Evolutionary conservation across 352 stramenopile genomes (phyloP).

Genomic region (Globisporangium uncinulatum): DNA sequence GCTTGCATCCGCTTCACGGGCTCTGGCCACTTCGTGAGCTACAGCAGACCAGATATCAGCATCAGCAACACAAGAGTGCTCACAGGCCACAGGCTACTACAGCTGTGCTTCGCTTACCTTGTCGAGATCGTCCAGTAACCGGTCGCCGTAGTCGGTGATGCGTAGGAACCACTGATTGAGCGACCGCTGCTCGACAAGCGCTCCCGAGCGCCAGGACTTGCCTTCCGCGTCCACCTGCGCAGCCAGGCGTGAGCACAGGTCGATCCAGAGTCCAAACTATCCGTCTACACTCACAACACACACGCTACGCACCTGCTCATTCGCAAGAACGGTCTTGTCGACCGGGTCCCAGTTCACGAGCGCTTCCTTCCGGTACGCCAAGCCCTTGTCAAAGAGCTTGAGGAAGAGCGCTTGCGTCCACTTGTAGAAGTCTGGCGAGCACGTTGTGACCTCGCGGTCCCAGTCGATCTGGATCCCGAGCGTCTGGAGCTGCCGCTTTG

Average conservation of each 20-base stretch:
- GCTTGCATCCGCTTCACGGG: slow-evolving; percentile 90
- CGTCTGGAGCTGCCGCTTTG: slow-evolving; percentile 94
- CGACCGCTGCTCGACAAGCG: slow-evolving; percentile 92
- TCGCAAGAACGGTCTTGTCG: slow-evolving; percentile 98
- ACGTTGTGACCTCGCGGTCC: slow-evolving; percentile 96
- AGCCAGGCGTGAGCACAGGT: not conserved
- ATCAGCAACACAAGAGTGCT: too few relatives aligned
- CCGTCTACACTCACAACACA: too few relatives aligned
- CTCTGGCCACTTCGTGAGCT: slow-evolving; percentile 84
- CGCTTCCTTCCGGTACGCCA: slow-evolving; percentile 95
- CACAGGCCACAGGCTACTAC: too few relatives aligned
- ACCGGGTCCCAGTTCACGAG: slow-evolving; percentile 99
- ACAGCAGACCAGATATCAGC: not conserved
- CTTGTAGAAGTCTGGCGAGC: slow-evolving; percentile 95
- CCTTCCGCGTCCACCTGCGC: slow-evolving; percentile 84
- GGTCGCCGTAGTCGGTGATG: slow-evolving; percentile 98
- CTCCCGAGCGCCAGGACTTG: slow-evolving; percentile 93
- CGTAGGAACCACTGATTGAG: slow-evolving; percentile 98
- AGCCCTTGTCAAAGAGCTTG: slow-evolving; percentile 94
- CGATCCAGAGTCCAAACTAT: too few relatives aligned
- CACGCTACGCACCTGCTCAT: slow-evolving; percentile 97
- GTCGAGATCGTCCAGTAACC: slow-evolving; percentile 93
- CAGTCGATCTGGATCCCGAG: slow-evolving; percentile 98
- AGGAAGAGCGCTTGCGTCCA: slow-evolving; percentile 99
- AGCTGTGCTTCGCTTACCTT: too few relatives aligned